Conservation (phyloP, 192 early-diverging fungal species). For the Podila minutissima region DNA sequence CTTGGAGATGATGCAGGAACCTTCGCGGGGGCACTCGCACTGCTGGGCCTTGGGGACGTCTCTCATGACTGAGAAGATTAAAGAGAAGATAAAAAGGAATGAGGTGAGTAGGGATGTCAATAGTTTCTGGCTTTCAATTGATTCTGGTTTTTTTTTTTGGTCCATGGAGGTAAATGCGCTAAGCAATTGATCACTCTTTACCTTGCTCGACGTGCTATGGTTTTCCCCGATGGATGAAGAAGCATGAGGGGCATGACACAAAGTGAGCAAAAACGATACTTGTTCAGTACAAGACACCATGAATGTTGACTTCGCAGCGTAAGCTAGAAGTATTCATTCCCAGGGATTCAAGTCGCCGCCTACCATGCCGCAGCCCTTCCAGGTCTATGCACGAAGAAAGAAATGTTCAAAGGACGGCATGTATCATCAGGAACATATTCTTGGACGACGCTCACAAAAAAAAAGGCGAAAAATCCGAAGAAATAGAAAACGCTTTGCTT, state of each 20-base stretch:
- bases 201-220: slow-evolving; percentile 37
- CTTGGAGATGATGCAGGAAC: slow-evolving; percentile 42
- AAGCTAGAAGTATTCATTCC: not conserved
- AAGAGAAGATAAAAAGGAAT: not conserved
- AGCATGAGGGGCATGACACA: not conserved
- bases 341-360: too few species aligned
- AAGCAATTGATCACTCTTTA: not conserved
- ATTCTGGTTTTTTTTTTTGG: not conserved
- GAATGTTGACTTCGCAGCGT: too few species aligned
- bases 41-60: slow-evolving; percentile 40
- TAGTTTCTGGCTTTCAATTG: too few species aligned
- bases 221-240: not conserved
- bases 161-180: not conserved
- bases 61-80: slow-evolving; percentile 21
- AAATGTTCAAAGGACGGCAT: not conserved
- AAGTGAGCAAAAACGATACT: not conserved
- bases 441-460: not conserved
- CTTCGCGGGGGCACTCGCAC: slow-evolving; percentile 46
- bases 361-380: slow-evolving; percentile 47
- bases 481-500: not conserved
- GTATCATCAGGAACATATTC: too few species aligned
- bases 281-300: not conserved
- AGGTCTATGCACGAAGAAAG: slow-evolving; percentile 13
- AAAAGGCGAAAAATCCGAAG: not conserved
- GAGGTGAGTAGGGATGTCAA: not conserved